Conservation (phyloP, 495 filamentous ascomycete species). For the Gamarada debralockiae region DNA sequence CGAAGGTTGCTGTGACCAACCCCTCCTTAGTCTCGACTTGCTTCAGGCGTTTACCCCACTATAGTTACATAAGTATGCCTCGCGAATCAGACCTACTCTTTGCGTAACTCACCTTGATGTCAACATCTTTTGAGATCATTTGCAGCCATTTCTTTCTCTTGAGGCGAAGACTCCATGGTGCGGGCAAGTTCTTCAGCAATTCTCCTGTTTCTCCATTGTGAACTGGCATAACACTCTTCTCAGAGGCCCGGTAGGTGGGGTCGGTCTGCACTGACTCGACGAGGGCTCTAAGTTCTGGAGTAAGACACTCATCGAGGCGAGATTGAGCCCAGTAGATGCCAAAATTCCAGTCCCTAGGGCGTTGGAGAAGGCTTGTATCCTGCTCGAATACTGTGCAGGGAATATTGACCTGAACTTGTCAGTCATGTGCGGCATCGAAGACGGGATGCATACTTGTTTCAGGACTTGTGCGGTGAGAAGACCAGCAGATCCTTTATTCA, state of each 20-base stretch:
- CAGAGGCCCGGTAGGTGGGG: conserved; percentile 26
- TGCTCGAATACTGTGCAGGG: conserved; percentile 42
- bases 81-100: background rate
- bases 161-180: conserved; percentile 37
- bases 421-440: background rate
- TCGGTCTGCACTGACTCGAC: conserved; percentile 40
- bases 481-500: conserved; percentile 39
- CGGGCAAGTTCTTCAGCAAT: conserved; percentile 30
- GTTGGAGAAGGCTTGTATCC: conserved; percentile 26
- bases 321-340: conserved; percentile 45
- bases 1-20: conserved; percentile 32
- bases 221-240: conserved; percentile 32
- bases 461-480: conserved; percentile 35
- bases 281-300: conserved; percentile 27
- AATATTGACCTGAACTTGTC: conserved; percentile 35
- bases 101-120: conserved; percentile 32
- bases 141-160: conserved; percentile 35
- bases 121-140: conserved; percentile 35
- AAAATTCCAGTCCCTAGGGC: conserved; percentile 47
- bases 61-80: background rate
- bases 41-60: conserved; percentile 16
- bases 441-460: conserved; percentile 25
- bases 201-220: conserved; percentile 41
- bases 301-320: conserved; percentile 33
- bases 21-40: conserved; percentile 18